A percentile compares a stretch with the other conserved stretches of the same genome.
Evolutionary conservation across 169 alveolate species (phyloP).

Genomic region (Nephromyces sp.): DNA sequence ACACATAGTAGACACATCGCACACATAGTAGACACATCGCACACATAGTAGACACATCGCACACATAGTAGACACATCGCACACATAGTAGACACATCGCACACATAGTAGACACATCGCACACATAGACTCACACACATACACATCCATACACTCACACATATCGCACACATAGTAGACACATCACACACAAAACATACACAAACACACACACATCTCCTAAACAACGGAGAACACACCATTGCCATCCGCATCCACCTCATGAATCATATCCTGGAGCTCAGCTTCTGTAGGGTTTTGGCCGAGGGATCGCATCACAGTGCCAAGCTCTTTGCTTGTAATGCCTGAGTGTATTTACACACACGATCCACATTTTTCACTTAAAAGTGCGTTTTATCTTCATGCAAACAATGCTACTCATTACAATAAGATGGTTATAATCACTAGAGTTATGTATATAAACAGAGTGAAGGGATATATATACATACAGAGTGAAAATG

Average conservation of each 20-base stretch:
- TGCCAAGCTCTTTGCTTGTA: constrained; percentile 89
- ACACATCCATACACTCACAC: too few relatives aligned
- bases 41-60: too few relatives aligned
- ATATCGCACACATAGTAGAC: too few relatives aligned
- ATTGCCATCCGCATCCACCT: constrained; percentile 86
- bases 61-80: too few relatives aligned
- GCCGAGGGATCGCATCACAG: constrained; percentile 87
- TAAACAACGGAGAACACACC: constrained; percentile 37
- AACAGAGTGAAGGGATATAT: background rate
- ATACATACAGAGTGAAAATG: background rate
- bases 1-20: too few relatives aligned
- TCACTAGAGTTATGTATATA: background rate
- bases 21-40: too few relatives aligned
- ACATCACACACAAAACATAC: background rate
- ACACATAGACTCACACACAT: too few relatives aligned
- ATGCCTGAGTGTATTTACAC: constrained; percentile 71
- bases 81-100: too few relatives aligned
- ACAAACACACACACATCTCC: background rate
- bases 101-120: too few relatives aligned
- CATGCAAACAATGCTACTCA: background rate
- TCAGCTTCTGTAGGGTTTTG: constrained; percentile 96
- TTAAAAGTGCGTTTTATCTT: constrained; percentile 3
- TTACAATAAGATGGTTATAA: background rate
- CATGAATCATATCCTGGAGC: constrained; percentile 85
- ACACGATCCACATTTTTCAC: too few relatives aligned